Evolutionary conservation across 768 basidiomycete genomes (phyloP), one percentile per base, ranked within the genome.

Genomic region (Cystofilobasidium ferigula): DNA sequence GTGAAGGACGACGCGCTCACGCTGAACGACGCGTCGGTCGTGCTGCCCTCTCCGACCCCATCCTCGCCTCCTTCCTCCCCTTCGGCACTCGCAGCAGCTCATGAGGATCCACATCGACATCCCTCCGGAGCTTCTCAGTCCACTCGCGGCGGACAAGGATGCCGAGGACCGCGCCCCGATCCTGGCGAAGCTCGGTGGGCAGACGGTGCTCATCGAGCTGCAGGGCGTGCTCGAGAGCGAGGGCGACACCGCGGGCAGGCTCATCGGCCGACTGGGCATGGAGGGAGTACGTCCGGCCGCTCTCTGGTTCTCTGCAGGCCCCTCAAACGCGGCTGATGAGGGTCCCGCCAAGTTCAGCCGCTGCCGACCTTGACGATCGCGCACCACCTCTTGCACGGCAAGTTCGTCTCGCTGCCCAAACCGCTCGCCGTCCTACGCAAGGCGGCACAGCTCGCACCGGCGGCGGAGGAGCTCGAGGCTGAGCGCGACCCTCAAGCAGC

Each of bases 361-460:
- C 30, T 54, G 14, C 84, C 88, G 4, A 89, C 84, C 2, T 80
- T 97, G 8, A 75, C 80, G 62, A 87, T 97, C 67, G 92, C 92
- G 16, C 85, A 93, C 76, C 90, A 95, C 72, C 79, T 92, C 35
- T 83, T 97, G 6, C 93, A 97, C 72, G 92, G 92, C 61, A 88
- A 87, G 73, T 79, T 94, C 67, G 80, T 83, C 38, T 79, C 76
- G 53, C 80, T 97, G 9, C 77, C 85, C 2, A 93, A 89, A 73
- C 90, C 92, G 0, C 80, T 89, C 34, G 93, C 87, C 3, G 82
- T 95, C 47, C 80, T 95, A 7, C 71, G 76, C 0, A 66, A 69
- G 53, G 66, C 68, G 16, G 38, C 64, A 42, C 38, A 57, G 43
- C 20, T 35, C 48, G 57, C 69, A 38, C 30, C 45, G 24, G 63